Evolutionary conservation across 441 rosid genomes (phyloP).

Genomic region (Populus hybrid): DNA sequence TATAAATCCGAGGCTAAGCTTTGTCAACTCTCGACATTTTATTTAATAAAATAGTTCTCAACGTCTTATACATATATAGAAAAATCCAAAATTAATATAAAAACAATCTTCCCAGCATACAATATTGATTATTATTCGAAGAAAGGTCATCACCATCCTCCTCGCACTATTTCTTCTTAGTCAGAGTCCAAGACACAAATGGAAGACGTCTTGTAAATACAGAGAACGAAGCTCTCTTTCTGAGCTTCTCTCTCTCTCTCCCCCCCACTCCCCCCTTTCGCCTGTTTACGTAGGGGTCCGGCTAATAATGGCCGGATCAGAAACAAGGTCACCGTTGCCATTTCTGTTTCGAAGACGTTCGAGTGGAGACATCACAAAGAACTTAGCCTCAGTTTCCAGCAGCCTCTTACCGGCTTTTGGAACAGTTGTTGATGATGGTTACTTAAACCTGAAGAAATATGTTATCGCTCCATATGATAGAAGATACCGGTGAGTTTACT

Average conservation of each 20-base stretch:
- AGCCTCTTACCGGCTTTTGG: constrained; percentile 90
- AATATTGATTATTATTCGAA: too few species aligned
- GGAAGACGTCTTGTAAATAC: too few species aligned
- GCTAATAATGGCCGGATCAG: constrained; percentile 29
- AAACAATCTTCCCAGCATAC: too few species aligned
- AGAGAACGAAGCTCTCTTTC: too few species aligned
- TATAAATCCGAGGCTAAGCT: background rate
- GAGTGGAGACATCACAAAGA: constrained; percentile 46
- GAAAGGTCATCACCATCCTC: background rate
- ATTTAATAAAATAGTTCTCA: too few species aligned
- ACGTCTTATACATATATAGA: too few species aligned
- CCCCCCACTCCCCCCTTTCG: background rate
- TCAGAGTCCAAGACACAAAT: background rate
- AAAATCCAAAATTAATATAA: too few species aligned
- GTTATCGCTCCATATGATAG: constrained; percentile 75
- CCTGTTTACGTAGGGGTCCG: too few species aligned
- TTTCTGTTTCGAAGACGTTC: constrained; percentile 50
- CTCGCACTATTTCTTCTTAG: background rate
- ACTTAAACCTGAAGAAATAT: constrained; percentile 43
- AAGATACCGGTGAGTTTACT: constrained; percentile 60
- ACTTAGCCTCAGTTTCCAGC: constrained; percentile 69
- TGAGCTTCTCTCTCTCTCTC: too few species aligned
- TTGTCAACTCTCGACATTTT: background rate
- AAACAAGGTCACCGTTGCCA: constrained; percentile 39
- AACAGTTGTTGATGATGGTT: constrained; percentile 50